These are phyloP conservation scores for Haplosporangium sp. DNA, from an alignment of 371 early-diverging fungal genomes.

Conservation along the genomic window DNA sequence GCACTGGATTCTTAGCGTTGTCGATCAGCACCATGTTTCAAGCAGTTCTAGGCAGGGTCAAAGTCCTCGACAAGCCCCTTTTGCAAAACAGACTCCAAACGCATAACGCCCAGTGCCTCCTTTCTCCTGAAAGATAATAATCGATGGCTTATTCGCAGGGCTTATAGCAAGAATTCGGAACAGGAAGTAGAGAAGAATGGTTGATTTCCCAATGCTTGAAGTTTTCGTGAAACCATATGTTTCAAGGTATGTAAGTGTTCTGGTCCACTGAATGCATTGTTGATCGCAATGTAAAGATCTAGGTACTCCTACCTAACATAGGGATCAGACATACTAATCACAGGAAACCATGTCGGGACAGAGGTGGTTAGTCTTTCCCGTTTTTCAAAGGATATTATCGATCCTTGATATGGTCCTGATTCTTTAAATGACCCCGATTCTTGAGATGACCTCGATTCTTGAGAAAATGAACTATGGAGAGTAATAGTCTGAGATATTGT, in stretches of 20 bases:
- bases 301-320: slow-evolving; percentile 29
- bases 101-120: slow-evolving; percentile 9
- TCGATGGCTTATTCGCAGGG: slow-evolving; percentile 14
- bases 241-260: slow-evolving; percentile 2
- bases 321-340: slow-evolving; percentile 15
- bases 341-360: slow-evolving; percentile 16
- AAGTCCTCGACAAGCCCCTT: slow-evolving; percentile 25
- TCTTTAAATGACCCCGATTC: too few relatives aligned
- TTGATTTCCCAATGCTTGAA: slow-evolving; percentile 22
- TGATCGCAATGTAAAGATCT: slow-evolving; percentile 19
- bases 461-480: not conserved
- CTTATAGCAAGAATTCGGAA: slow-evolving; percentile 28
- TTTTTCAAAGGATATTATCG: too few relatives aligned
- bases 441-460: not conserved
- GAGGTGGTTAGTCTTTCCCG: slow-evolving; percentile 6
- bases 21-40: slow-evolving; percentile 48
- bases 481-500: slow-evolving; percentile 15
- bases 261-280: not conserved
- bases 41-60: slow-evolving; percentile 20
- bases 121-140: slow-evolving; percentile 27
- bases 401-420: too few relatives aligned
- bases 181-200: slow-evolving; percentile 27
- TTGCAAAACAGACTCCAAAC: slow-evolving; percentile 25
- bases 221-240: slow-evolving; percentile 10
- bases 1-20: slow-evolving; percentile 14